phyloP scores from a whole-genome alignment of 257 asterid genomes.

The Solanum rostratum region DNA sequence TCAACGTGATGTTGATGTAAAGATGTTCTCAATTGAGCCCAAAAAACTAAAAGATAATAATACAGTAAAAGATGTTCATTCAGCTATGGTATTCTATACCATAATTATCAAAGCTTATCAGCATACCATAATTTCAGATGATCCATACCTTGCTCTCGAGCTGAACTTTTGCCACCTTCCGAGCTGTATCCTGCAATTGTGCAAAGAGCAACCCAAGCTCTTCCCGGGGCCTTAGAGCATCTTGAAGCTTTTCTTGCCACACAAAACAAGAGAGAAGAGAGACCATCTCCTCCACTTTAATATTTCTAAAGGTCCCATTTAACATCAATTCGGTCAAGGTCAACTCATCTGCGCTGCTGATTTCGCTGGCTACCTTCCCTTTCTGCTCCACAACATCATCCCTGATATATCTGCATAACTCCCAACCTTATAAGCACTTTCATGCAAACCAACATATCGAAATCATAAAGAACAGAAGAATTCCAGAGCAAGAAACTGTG shows the following conservation, averaged over 20 bases:
- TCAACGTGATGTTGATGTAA: neutral
- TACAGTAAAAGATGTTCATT: neutral
- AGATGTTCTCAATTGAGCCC: neutral
- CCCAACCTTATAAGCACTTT: slow-evolving; percentile 6
- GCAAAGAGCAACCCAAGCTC: slow-evolving; percentile 72
- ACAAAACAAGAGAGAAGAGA: slow-evolving; percentile 91
- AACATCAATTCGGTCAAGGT: slow-evolving; percentile 89
- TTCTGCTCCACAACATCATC: slow-evolving; percentile 82
- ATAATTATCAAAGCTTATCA: neutral
- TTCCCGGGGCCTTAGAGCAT: slow-evolving; percentile 81
- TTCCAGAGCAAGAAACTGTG: neutral
- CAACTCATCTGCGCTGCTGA: slow-evolving; percentile 96
- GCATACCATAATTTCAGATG: neutral
- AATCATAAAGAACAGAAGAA: neutral
- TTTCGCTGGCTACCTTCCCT: slow-evolving; percentile 93
- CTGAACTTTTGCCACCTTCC: slow-evolving; percentile 91
- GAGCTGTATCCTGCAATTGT: slow-evolving; percentile 81
- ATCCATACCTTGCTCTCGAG: slow-evolving; percentile 84
- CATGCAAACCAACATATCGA: neutral
- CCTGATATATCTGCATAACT: slow-evolving; percentile 49
- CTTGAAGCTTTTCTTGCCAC: slow-evolving; percentile 96
- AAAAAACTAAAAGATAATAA: neutral
- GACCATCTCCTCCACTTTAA: slow-evolving; percentile 85
- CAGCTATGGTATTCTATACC: neutral
- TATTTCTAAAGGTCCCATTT: slow-evolving; percentile 68